A percentile compares a stretch with the other conserved stretches of the same genome.
Evolutionary conservation across 1,284 basidiomycete genomes (phyloP).

Genomic region (Inonotus hispidus): DNA sequence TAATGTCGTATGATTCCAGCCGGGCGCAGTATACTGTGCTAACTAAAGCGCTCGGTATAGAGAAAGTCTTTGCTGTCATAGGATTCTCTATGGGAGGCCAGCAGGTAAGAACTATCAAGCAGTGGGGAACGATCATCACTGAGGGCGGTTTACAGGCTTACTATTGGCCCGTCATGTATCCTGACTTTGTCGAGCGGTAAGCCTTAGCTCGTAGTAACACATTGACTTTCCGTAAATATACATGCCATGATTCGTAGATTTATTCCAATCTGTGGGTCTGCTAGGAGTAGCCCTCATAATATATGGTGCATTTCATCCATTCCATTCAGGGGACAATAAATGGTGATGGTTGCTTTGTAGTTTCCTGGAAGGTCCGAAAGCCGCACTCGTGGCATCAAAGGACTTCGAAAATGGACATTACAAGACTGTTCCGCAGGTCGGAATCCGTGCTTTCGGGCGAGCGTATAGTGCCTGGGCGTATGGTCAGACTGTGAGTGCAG

Average conservation of each 20-base stretch:
- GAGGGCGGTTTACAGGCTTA: slow-evolving; percentile 39
- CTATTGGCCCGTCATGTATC: slow-evolving; percentile 56
- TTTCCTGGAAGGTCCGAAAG: slow-evolving; percentile 57
- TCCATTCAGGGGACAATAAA: not conserved
- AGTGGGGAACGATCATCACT: not conserved
- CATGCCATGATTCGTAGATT: slow-evolving; percentile 33
- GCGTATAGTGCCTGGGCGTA: slow-evolving; percentile 60
- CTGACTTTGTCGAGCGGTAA: slow-evolving; percentile 50
- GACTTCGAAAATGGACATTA: slow-evolving; percentile 56
- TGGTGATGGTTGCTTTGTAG: slow-evolving; percentile 25
- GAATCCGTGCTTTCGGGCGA: slow-evolving; percentile 50
- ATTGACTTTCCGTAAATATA: not conserved
- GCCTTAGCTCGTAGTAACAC: slow-evolving; percentile 9
- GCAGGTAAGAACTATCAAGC: slow-evolving; percentile 22
- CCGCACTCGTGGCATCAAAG: slow-evolving; percentile 48
- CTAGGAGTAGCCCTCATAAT: slow-evolving; percentile 57
- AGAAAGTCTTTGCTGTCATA: slow-evolving; percentile 26
- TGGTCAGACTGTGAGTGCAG: slow-evolving; percentile 40
- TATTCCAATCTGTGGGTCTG: slow-evolving; percentile 51
- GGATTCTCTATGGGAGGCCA: slow-evolving; percentile 32
- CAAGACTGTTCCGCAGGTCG: slow-evolving; percentile 39
- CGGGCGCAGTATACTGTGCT: slow-evolving; percentile 27
- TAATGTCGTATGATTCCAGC: slow-evolving; percentile 7
- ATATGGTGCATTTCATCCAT: slow-evolving; percentile 40
- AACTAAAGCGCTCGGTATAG: slow-evolving; percentile 26